Percentiles rank a stretch among this genome's conserved stretches.
phyloP scores from a whole-genome alignment of 1,139 yeast species.

The Saccharomyces hybrid region DNA sequence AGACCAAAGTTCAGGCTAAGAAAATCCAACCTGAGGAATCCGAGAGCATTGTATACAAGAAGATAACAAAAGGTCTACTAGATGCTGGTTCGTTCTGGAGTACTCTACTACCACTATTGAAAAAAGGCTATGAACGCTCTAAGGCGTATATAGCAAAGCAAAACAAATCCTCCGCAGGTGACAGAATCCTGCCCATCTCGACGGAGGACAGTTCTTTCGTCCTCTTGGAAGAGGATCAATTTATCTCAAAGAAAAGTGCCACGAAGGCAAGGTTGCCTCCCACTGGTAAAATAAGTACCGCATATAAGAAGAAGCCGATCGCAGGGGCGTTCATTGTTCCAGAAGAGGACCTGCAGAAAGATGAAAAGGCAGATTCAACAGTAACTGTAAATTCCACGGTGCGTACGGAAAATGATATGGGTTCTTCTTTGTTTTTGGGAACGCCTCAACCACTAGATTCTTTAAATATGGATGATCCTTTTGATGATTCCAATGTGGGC shows the following conservation, averaged over 20 bases:
- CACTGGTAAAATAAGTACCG: conserved; percentile 69
- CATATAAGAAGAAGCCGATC: conserved; percentile 56
- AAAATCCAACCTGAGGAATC: conserved; percentile 57
- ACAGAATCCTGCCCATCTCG: conserved; percentile 39
- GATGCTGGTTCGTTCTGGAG: conserved; percentile 45
- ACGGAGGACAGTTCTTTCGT: conserved; percentile 27
- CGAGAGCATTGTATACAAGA: conserved; percentile 43
- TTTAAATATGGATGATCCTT: not conserved
- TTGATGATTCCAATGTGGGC: not conserved
- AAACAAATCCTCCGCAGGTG: conserved; percentile 37
- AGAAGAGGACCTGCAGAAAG: conserved; percentile 21
- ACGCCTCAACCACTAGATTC: not conserved
- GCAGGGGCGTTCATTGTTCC: conserved; percentile 46
- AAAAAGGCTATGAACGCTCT: conserved; percentile 45
- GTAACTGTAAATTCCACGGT: not conserved
- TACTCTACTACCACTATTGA: conserved; percentile 48
- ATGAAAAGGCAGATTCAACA: conserved; percentile 2
- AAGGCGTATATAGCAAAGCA: conserved; percentile 39
- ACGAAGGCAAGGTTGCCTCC: conserved; percentile 88
- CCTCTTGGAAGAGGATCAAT: conserved; percentile 69
- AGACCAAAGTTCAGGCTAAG: conserved; percentile 39
- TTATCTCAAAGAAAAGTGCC: conserved; percentile 65
- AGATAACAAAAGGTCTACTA: conserved; percentile 45
- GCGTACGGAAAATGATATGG: not conserved
- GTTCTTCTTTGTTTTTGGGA: not conserved